Conservation (phyloP, 139 green algal species). For the Chara braunii region DNA sequence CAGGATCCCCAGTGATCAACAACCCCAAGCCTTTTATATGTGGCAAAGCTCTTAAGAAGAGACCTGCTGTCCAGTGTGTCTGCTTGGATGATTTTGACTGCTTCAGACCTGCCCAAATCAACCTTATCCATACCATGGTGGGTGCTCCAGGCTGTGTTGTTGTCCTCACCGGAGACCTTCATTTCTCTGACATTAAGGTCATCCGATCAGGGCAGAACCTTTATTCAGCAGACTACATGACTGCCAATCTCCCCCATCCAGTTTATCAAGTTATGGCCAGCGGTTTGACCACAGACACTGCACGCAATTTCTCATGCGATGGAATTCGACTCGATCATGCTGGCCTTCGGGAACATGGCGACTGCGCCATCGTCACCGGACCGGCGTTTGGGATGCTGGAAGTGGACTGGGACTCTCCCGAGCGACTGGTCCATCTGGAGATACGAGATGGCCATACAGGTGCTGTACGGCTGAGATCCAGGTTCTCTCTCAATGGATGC, state of each 20-base stretch:
- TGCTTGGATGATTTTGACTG: slow-evolving; percentile 31
- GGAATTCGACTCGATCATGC: slow-evolving; percentile 5
- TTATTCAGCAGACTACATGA: slow-evolving; percentile 24
- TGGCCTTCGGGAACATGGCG: not conserved
- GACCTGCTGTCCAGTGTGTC: not conserved
- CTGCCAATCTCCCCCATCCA: not conserved
- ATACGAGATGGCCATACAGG: slow-evolving; percentile 2
- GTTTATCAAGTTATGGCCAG: slow-evolving; percentile 35
- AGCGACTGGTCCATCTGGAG: not conserved
- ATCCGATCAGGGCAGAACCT: slow-evolving; percentile 4
- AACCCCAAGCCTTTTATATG: slow-evolving; percentile 13
- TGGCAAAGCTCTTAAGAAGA: not conserved
- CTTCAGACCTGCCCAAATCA: slow-evolving; percentile 30
- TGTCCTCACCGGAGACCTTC: slow-evolving; percentile 22
- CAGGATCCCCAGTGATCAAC: slow-evolving; percentile 5
- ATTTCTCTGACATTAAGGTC: slow-evolving; percentile 33
- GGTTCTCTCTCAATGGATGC: not conserved
- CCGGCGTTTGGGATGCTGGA: slow-evolving; percentile 29
- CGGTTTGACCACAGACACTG: slow-evolving; percentile 1
- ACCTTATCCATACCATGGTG: slow-evolving; percentile 21
- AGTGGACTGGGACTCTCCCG: slow-evolving; percentile 9
- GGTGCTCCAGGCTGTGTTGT: slow-evolving; percentile 21
- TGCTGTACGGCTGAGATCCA: not conserved
- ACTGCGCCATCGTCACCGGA: slow-evolving; percentile 15
- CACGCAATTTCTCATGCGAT: not conserved